These are phyloP conservation scores for Euryodendron excelsum DNA, from an alignment of 148 eudicot genomes.

Conservation along the genomic window DNA sequence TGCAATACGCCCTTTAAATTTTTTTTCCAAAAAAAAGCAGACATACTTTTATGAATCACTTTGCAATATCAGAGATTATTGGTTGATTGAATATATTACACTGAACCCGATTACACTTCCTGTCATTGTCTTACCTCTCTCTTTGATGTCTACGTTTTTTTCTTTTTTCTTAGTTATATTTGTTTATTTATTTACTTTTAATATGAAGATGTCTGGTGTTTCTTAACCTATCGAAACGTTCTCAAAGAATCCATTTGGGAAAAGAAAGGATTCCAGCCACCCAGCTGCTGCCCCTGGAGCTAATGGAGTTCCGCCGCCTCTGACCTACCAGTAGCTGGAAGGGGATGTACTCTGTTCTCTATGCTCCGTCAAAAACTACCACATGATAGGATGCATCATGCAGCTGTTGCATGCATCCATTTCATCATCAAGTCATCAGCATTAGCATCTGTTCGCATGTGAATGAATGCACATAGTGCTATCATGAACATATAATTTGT, in stretches of 20 bases:
- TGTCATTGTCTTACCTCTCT: background rate
- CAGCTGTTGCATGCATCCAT: slow-evolving; percentile 87
- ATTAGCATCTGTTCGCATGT: slow-evolving; percentile 61
- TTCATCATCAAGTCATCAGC: slow-evolving; percentile 42
- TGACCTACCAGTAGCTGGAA: slow-evolving; percentile 79
- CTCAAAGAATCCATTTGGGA: slow-evolving; percentile 97
- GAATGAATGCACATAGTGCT: slow-evolving; percentile 53
- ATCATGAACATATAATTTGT: slow-evolving; percentile 36
- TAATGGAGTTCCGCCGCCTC: slow-evolving; percentile 61
- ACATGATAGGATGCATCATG: slow-evolving; percentile 93
- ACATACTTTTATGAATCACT: no score
- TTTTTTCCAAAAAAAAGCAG: no score
- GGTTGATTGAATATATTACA: background rate
- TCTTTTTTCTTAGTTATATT: background rate
- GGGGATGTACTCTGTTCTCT: slow-evolving; percentile 87
- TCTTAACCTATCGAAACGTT: slow-evolving; percentile 58
- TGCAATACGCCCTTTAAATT: no score
- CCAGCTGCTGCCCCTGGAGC: slow-evolving; percentile 36
- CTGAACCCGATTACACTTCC: background rate
- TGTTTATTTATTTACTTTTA: background rate
- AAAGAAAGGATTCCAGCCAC: slow-evolving; percentile 67
- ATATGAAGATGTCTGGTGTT: slow-evolving; percentile 21
- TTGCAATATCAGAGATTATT: background rate
- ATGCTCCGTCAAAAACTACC: slow-evolving; percentile 48
- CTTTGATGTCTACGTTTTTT: background rate